Conservation (phyloP, 352 stramenopile species). For the Pythium rhizo-oryzae region DNA sequence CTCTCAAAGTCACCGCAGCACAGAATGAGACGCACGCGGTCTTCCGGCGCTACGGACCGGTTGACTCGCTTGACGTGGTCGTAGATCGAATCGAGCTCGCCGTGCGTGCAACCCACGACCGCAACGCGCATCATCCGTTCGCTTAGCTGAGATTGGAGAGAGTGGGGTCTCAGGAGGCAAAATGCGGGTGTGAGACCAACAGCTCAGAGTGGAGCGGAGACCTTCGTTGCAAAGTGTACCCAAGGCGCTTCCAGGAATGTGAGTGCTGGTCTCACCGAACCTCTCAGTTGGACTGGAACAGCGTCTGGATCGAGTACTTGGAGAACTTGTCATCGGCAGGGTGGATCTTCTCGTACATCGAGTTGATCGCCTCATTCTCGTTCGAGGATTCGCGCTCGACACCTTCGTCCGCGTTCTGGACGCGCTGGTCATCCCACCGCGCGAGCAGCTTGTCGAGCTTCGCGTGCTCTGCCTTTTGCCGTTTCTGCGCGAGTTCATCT, state of each 20-base stretch:
- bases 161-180: too few species aligned
- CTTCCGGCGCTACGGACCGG: neutral
- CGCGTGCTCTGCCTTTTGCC: neutral
- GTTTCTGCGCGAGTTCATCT: neutral
- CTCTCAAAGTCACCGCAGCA: slow-evolving; percentile 89
- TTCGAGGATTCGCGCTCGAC: slow-evolving; percentile 13
- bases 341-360: slow-evolving; percentile 30
- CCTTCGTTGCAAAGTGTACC: neutral
- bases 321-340: slow-evolving; percentile 31
- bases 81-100: slow-evolving; percentile 98
- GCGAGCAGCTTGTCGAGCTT: slow-evolving; percentile 18
- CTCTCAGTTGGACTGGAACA: slow-evolving; percentile 17
- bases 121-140: slow-evolving; percentile 65
- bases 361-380: slow-evolving; percentile 31
- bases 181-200: neutral
- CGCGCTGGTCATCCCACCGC: slow-evolving; percentile 22
- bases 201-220: neutral
- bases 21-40: slow-evolving; percentile 93
- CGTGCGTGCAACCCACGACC: slow-evolving; percentile 98
- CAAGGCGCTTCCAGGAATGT: neutral
- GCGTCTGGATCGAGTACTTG: slow-evolving; percentile 29
- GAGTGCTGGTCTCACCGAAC: neutral
- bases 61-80: slow-evolving; percentile 78
- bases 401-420: slow-evolving; percentile 6
- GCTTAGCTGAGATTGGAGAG: too few species aligned